phyloP scores from a whole-genome alignment of 208 protist species.

The Trypanosoma lewisi region DNA sequence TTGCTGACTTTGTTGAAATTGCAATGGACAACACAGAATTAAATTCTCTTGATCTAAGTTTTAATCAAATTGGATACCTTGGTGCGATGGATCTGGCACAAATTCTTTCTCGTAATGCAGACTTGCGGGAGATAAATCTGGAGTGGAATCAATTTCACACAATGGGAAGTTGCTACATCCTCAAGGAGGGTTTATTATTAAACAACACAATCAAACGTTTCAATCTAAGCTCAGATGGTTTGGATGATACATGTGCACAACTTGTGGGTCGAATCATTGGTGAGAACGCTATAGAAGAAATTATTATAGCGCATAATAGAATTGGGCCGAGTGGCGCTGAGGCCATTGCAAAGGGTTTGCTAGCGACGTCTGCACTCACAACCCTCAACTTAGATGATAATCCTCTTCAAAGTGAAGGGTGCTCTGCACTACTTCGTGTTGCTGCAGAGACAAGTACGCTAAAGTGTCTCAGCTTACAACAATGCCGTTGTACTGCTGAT shows the following conservation, averaged over 20 bases:
- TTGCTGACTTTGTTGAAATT: slow-evolving; percentile 60
- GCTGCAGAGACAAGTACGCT: slow-evolving; percentile 47
- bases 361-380: slow-evolving; percentile 63
- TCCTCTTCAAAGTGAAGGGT: slow-evolving; percentile 71
- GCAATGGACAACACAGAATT: slow-evolving; percentile 80
- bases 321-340: slow-evolving; percentile 73
- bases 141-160: slow-evolving; percentile 87
- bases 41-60: slow-evolving; percentile 78
- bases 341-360: slow-evolving; percentile 72
- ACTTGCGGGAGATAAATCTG: slow-evolving; percentile 85
- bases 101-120: slow-evolving; percentile 75
- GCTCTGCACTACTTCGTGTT: slow-evolving; percentile 55
- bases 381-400: slow-evolving; percentile 84
- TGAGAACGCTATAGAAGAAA: slow-evolving; percentile 87
- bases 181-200: slow-evolving; percentile 73
- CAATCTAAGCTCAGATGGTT: slow-evolving; percentile 78
- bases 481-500: slow-evolving; percentile 55
- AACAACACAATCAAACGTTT: slow-evolving; percentile 91
- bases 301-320: slow-evolving; percentile 87
- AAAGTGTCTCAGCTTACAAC: slow-evolving; percentile 61
- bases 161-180: slow-evolving; percentile 48
- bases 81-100: slow-evolving; percentile 72
- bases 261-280: slow-evolving; percentile 74
- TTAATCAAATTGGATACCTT: slow-evolving; percentile 80
- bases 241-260: slow-evolving; percentile 71